Conservation (phyloP, 2,329 filamentous ascomycete species). For the Zymoseptoria passerinii region DNA sequence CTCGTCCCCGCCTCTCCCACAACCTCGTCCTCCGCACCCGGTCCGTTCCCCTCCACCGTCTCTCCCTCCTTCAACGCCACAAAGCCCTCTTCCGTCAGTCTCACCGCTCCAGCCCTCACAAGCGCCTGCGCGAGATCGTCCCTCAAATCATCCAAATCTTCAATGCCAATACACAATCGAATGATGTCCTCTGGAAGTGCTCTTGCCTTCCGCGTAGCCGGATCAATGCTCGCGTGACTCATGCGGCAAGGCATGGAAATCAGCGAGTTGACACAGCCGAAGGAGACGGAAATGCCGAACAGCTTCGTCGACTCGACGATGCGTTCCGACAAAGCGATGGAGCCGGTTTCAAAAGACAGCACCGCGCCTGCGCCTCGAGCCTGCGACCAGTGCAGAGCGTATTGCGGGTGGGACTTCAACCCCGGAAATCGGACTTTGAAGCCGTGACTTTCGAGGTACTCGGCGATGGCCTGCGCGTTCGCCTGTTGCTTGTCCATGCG, state of each 20-base stretch:
- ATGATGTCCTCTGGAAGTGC: constrained; percentile 97
- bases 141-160: constrained; percentile 83
- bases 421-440: constrained; percentile 96
- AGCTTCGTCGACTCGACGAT: constrained; percentile 89
- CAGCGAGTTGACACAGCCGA: constrained; percentile 94
- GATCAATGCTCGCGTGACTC: constrained; percentile 97
- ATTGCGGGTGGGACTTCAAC: constrained; percentile 88
- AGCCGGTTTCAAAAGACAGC: constrained; percentile 90
- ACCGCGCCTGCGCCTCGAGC: constrained; percentile 90
- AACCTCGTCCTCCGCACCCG: constrained; percentile 32
- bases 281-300: constrained; percentile 94
- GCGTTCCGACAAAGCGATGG: constrained; percentile 71
- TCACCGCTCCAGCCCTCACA: constrained; percentile 89
- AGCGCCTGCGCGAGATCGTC: constrained; percentile 87
- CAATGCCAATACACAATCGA: constrained; percentile 88
- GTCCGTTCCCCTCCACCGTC: constrained; percentile 66
- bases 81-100: constrained; percentile 74
- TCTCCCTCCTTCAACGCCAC: constrained; percentile 44
- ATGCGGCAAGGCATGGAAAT: constrained; percentile 99
- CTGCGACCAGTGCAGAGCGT: constrained; percentile 92
- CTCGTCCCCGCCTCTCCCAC: constrained; percentile 25
- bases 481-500: constrained; percentile 98
- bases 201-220: constrained; percentile 79
- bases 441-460: constrained; percentile 82
- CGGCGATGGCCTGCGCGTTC: constrained; percentile 83